Percentiles rank a stretch among this genome's conserved stretches.
phyloP scores from a whole-genome alignment of 2,329 filamentous ascomycete genomes.

The Leptosphaerulina australis region DNA sequence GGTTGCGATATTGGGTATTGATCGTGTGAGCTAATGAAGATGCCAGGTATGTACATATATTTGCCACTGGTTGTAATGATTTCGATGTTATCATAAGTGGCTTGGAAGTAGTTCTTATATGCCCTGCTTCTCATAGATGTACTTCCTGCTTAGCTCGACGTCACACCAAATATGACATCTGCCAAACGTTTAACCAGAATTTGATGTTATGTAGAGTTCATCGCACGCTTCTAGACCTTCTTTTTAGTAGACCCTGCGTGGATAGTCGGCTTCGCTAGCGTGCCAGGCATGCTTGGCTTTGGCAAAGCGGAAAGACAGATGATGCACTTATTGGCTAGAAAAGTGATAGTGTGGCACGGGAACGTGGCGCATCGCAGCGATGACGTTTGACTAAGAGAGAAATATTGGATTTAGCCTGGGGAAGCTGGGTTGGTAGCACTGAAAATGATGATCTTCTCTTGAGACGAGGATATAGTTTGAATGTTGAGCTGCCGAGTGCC shows the following conservation, averaged over 20 bases:
- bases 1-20: background rate
- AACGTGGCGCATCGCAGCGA: constrained; percentile 1
- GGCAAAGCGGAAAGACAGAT: constrained; percentile 2
- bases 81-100: background rate
- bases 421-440: background rate
- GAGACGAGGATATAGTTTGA: background rate
- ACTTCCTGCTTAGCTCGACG: background rate
- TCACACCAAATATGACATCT: constrained; percentile 12
- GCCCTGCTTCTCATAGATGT: background rate
- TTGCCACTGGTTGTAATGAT: background rate
- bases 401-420: background rate
- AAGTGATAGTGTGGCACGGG: background rate
- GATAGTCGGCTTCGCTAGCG: constrained; percentile 10
- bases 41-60: too few relatives aligned
- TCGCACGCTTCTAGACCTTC: constrained; percentile 1
- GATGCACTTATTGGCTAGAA: background rate
- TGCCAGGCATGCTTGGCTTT: constrained; percentile 2
- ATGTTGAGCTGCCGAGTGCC: background rate
- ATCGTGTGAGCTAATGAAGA: background rate
- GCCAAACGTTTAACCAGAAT: constrained; percentile 4
- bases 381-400: constrained; percentile 1
- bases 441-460: constrained; percentile 2
- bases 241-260: constrained; percentile 1
- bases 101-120: background rate
- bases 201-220: background rate